Conservation (phyloP, 2,329 filamentous ascomycete genomes). For the Fusarium newnesense region DNA sequence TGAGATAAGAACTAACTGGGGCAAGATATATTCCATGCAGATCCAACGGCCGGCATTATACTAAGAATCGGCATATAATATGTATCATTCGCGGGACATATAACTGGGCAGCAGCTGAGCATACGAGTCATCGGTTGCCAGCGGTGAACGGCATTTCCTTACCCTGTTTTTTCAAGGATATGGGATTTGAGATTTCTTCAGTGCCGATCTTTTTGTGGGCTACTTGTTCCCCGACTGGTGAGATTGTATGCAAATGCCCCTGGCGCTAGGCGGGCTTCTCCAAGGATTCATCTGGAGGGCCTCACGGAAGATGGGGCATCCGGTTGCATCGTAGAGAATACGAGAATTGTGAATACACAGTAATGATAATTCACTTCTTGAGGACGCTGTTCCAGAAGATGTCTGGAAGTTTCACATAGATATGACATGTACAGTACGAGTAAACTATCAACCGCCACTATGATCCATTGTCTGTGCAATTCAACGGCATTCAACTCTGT, state of each 20-base stretch:
- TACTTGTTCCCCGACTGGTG: background rate
- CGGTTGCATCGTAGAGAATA: background rate
- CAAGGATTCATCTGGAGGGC: background rate
- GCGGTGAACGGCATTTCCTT: background rate
- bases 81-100: background rate
- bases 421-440: background rate
- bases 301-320: background rate
- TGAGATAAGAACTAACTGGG: background rate
- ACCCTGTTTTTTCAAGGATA: background rate
- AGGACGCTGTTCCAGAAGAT: background rate
- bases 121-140: conserved; percentile 8
- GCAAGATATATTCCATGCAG: background rate
- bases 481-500: background rate
- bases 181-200: conserved; percentile 3
- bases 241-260: background rate
- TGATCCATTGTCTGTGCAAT: conserved; percentile 1
- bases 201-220: conserved; percentile 2
- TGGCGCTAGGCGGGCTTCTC: background rate
- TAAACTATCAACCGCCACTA: background rate
- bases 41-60: background rate
- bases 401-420: background rate
- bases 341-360: no score
- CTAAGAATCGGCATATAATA: background rate
- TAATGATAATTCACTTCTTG: no score
- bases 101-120: background rate